phyloP scores from a whole-genome alignment of 306 rosid species.

The Acacia acuminata region DNA sequence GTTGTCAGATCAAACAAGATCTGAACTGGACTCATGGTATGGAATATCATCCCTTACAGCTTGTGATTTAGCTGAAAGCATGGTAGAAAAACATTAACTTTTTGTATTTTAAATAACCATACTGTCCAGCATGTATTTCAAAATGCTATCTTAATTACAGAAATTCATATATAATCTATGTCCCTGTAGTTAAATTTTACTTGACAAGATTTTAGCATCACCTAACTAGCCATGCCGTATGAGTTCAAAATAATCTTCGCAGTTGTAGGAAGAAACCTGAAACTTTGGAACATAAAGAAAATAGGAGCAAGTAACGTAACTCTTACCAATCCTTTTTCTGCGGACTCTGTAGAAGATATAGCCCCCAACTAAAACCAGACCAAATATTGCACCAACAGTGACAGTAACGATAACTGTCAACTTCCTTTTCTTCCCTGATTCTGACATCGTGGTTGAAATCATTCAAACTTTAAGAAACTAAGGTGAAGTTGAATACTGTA shows the following conservation, averaged over 20 bases:
- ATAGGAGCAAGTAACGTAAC: not conserved
- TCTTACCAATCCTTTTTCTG: not conserved
- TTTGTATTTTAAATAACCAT: not conserved
- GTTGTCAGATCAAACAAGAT: conserved; percentile 16
- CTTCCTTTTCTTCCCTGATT: not conserved
- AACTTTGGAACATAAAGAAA: not conserved
- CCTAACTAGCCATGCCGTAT: not conserved
- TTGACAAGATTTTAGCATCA: not conserved
- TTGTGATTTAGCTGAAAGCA: not conserved
- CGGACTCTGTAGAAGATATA: not conserved
- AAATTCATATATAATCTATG: not conserved
- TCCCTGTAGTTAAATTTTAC: not conserved
- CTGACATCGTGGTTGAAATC: not conserved
- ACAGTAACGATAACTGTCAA: not conserved
- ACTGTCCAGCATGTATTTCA: not conserved
- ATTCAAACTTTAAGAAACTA: not conserved
- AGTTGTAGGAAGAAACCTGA: not conserved
- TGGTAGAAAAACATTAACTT: not conserved
- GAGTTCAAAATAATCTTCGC: not conserved
- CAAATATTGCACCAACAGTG: not conserved
- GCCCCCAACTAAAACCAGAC: not conserved
- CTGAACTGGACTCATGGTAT: not conserved
- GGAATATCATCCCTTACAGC: not conserved
- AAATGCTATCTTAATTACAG: not conserved
- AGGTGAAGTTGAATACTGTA: too few relatives aligned